Conservation (phyloP, 495 filamentous ascomycete species). For the Aspergillus carlsbadensis region DNA sequence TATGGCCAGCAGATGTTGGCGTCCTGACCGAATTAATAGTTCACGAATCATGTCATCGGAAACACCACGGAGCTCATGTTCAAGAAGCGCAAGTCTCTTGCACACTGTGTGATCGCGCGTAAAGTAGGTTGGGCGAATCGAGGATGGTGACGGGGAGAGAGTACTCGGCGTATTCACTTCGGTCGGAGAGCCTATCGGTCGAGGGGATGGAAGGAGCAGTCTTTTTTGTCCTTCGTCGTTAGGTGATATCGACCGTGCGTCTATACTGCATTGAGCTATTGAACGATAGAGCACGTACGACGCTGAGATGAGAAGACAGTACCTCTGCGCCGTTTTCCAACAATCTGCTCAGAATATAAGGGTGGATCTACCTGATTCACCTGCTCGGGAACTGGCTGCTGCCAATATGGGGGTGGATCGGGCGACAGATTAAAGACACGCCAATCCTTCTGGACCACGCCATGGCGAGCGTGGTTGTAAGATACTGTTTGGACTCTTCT, state of each 20-base stretch:
- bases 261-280: constrained; percentile 20
- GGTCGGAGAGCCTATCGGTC: constrained; percentile 19
- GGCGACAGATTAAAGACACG: constrained; percentile 19
- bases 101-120: constrained; percentile 15
- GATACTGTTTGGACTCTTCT: constrained; percentile 17
- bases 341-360: constrained; percentile 14
- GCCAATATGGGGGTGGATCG: constrained; percentile 23
- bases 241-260: constrained; percentile 11
- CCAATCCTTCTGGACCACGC: constrained; percentile 21
- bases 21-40: constrained; percentile 19
- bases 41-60: constrained; percentile 16
- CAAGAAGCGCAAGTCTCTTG: constrained; percentile 17
- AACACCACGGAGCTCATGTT: constrained; percentile 17
- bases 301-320: constrained; percentile 13
- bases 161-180: constrained; percentile 23
- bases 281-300: constrained; percentile 17
- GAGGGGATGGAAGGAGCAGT: constrained; percentile 16
- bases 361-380: constrained; percentile 19
- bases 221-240: constrained; percentile 20
- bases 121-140: constrained; percentile 20
- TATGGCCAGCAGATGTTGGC: constrained; percentile 20
- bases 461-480: constrained; percentile 19
- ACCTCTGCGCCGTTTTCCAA: constrained; percentile 23
- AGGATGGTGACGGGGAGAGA: constrained; percentile 18
- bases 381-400: constrained; percentile 20